A percentile compares a stretch with the other conserved stretches of the same genome.
These are phyloP conservation scores for Spathaspora arborariae DNA, from an alignment of 805 yeast species.

Conservation along the genomic window DNA sequence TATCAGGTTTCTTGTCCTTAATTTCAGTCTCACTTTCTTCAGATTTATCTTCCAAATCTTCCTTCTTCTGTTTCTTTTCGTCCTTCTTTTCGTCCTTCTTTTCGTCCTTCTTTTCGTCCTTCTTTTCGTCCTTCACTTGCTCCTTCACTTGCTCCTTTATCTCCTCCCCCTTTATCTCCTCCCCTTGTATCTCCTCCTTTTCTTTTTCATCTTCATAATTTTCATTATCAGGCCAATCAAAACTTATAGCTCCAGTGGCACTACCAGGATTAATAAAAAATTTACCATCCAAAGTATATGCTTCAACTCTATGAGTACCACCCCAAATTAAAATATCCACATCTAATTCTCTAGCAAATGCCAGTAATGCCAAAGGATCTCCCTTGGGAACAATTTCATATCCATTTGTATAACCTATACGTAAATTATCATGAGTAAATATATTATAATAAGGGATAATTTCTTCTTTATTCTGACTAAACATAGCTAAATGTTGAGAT, in stretches of 20 bases:
- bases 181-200: no score
- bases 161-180: conserved; percentile 27
- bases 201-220: conserved; percentile 41
- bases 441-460: conserved; percentile 59
- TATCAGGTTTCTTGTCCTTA: conserved; percentile 4
- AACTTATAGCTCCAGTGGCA: conserved; percentile 85
- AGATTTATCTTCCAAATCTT: conserved; percentile 11
- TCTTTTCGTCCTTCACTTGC: conserved; percentile 34
- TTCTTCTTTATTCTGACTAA: conserved; percentile 14
- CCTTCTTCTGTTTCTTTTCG: conserved; percentile 17
- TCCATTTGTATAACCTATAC: conserved; percentile 84
- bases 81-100: conserved; percentile 15
- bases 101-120: conserved; percentile 22
- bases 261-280: conserved; percentile 96
- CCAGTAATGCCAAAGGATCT: conserved; percentile 80
- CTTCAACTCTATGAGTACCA: conserved; percentile 89
- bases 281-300: conserved; percentile 87
- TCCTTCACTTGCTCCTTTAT: conserved; percentile 24
- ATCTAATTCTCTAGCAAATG: conserved; percentile 84
- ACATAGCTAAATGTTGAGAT: conserved; percentile 24
- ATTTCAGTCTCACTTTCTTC: conserved; percentile 10
- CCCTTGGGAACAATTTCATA: conserved; percentile 77
- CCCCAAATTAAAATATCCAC: conserved; percentile 92
- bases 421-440: conserved; percentile 64
- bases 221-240: conserved; percentile 55